These are phyloP conservation scores for Carex littledalei DNA, from an alignment of 176 grass and related monocot genomes.

Conservation along the genomic window DNA sequence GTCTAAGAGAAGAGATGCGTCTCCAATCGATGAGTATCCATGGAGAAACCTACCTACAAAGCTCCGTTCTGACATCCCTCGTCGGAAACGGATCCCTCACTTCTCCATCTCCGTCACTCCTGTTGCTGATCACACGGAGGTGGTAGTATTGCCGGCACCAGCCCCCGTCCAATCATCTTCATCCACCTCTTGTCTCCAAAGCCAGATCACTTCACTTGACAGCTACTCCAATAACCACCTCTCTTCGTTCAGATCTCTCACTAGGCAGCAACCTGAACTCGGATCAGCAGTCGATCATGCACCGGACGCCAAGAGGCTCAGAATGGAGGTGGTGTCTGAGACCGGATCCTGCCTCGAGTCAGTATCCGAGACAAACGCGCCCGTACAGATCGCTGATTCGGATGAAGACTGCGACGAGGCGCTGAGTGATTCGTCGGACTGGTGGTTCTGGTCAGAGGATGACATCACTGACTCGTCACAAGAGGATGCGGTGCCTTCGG, in stretches of 20 bases:
- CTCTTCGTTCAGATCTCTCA: slow-evolving; percentile 2
- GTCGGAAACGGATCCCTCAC: slow-evolving; percentile 10
- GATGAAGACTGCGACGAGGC: background rate
- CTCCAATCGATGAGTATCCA: background rate
- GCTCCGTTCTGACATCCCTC: slow-evolving; percentile 25
- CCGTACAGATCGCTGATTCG: slow-evolving; percentile 7
- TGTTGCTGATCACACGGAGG: background rate
- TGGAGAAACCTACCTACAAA: slow-evolving; percentile 10
- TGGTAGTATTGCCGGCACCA: background rate
- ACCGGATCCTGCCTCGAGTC: slow-evolving; percentile 19
- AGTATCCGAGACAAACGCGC: slow-evolving; percentile 6
- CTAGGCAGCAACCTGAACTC: slow-evolving; percentile 8
- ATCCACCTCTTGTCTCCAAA: slow-evolving; percentile 18
- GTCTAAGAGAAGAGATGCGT: background rate
- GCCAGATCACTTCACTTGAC: slow-evolving; percentile 16
- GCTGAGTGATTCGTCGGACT: slow-evolving; percentile 4
- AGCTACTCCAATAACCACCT: background rate
- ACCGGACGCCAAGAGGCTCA: slow-evolving; percentile 3
- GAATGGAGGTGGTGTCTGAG: background rate
- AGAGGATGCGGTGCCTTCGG: slow-evolving; percentile 15
- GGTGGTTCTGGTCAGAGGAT: slow-evolving; percentile 11
- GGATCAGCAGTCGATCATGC: background rate
- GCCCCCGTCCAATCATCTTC: background rate
- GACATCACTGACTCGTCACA: slow-evolving; percentile 18
- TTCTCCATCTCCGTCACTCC: background rate